Evolutionary conservation across 805 yeast genomes (phyloP).

Genomic region (Torulaspora quercuum): DNA sequence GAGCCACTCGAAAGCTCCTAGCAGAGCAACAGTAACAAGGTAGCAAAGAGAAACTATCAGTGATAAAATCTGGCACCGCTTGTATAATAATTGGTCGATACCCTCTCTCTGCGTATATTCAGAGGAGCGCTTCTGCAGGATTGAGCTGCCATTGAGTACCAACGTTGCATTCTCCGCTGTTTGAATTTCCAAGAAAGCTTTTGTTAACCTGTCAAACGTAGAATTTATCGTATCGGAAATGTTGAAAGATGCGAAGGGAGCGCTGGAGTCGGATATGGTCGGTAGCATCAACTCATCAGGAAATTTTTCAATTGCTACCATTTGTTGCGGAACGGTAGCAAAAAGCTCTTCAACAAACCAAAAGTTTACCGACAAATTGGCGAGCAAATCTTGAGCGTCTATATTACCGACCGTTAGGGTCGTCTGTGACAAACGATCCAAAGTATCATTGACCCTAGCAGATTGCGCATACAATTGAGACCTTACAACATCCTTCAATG

Average conservation of each 20-base stretch:
- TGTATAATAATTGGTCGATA: neutral
- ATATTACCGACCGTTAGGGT: slow-evolving; percentile 13
- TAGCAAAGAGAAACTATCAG: slow-evolving; percentile 6
- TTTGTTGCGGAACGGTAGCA: slow-evolving; percentile 10
- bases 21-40: slow-evolving; percentile 3
- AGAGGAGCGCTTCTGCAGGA: neutral
- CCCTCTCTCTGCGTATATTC: neutral
- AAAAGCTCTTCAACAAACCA: slow-evolving; percentile 15
- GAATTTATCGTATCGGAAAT: neutral
- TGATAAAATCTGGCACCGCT: slow-evolving; percentile 5
- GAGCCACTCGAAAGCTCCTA: slow-evolving; percentile 11
- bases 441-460: slow-evolving; percentile 15
- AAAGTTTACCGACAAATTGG: slow-evolving; percentile 14
- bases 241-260: neutral
- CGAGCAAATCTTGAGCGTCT: neutral
- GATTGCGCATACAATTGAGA: slow-evolving; percentile 16
- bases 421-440: slow-evolving; percentile 11
- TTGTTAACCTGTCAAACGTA: neutral
- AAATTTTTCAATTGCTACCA: neutral
- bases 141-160: no score
- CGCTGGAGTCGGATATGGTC: neutral
- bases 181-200: neutral
- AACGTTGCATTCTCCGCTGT: neutral
- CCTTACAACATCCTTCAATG: slow-evolving; percentile 14
- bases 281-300: neutral